Evolutionary conservation across 495 filamentous ascomycete species (phyloP), one percentile per base, ranked within the genome.

Genomic region (Tuber borchii): DNA sequence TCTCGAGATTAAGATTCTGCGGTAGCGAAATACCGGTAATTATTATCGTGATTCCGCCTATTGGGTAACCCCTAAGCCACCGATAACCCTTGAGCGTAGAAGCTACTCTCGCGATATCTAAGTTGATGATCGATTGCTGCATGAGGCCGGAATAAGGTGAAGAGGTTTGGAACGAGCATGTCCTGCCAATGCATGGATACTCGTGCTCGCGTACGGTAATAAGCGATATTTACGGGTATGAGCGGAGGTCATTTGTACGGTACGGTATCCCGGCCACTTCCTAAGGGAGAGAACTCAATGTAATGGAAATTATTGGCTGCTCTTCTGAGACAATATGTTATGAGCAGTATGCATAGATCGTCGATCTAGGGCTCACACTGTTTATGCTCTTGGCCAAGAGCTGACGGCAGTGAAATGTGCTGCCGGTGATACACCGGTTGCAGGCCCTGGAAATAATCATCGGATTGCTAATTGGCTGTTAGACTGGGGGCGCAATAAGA

Each of bases 301-400:
- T n/a, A 31, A 9, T 3, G n/a, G 51, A 61, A 61, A 20, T 14
- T 61, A 61, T 61, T n/a, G 0, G 9, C n/a, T 26, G n/a, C n/a
- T 61, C 56, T 65, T 65, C 56, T 5, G 26, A 17, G 56, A 65
- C 26, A 34, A 34, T n/a, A 17, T 17, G 26, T 65, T 65, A 34
- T 65, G 56, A 17, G 48, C 48, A 34, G 34, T 65, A 12, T 65
- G 56, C 56, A 65, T 65, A 65, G 56, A 65, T 65, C 56, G 56
- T 8, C 56, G 56, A 65, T 65, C 56, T 26, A 0, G 56, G 12
- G n/a, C n/a, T 16, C 12, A 12, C 5, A 17, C 26, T 65, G 2
- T 65, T 31, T 65, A 4, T 65, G 26, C 56, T 65, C 26, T 12
- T 26, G 12, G 3, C 26, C 0, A 3, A 22, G 48, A 26, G 48